A percentile compares a stretch with the other conserved stretches of the same genome.
Evolutionary conservation across 805 yeast species (phyloP).

Genomic region (Yarrowia divulgata): DNA sequence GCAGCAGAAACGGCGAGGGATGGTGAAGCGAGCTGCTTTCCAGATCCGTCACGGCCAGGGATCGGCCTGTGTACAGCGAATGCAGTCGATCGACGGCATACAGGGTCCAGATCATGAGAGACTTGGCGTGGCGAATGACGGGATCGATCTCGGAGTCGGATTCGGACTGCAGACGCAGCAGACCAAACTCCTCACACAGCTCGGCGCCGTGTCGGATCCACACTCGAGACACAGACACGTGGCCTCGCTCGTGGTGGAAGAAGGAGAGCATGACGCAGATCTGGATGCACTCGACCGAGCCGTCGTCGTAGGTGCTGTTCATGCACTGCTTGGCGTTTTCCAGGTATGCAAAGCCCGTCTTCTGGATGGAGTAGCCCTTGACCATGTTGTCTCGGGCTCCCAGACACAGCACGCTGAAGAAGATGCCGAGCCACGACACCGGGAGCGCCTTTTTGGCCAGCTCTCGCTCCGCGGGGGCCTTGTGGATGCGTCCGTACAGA

Average conservation of each 20-base stretch:
- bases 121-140: constrained; percentile 12
- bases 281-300: constrained; percentile 42
- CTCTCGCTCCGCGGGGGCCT: constrained; percentile 18
- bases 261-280: constrained; percentile 44
- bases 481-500: constrained; percentile 40
- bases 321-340: constrained; percentile 38
- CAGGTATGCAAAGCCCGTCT: constrained; percentile 26
- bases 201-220: constrained; percentile 45
- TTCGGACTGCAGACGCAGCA: constrained; percentile 1
- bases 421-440: constrained; percentile 43
- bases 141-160: constrained; percentile 17
- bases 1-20: constrained; percentile 6
- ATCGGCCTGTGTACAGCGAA: constrained; percentile 7
- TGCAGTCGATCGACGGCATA: constrained; percentile 14
- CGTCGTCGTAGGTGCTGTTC: constrained; percentile 42
- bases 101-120: constrained; percentile 23
- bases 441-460: constrained; percentile 27
- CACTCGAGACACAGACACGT: constrained; percentile 44
- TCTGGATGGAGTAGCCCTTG: constrained; percentile 41
- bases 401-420: constrained; percentile 46
- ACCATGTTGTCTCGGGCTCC: constrained; percentile 44
- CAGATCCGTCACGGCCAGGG: constrained; percentile 22
- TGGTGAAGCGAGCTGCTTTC: constrained; percentile 19
- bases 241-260: constrained; percentile 44
- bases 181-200: constrained; percentile 37